These are phyloP conservation scores for Candida xiaguanensis DNA, from an alignment of 805 yeast species.

Conservation along the genomic window DNA sequence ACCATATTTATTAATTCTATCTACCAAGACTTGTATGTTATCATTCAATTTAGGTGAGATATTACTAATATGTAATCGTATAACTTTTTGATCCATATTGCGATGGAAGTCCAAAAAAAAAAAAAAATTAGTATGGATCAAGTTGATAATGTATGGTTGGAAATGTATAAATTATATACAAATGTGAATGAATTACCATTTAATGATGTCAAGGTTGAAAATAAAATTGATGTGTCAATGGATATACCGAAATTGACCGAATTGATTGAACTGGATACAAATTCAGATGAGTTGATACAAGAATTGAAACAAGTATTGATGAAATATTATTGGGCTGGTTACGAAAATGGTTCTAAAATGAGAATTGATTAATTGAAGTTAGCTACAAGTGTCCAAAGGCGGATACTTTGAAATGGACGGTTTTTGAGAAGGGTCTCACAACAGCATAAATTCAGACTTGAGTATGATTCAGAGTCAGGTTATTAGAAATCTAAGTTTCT, in stretches of 20 bases:
- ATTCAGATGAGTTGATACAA: slow-evolving; percentile 14
- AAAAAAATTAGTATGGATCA: slow-evolving; percentile 1
- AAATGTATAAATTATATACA: neutral
- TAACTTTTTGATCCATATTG: neutral
- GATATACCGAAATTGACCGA: slow-evolving; percentile 15
- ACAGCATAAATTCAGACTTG: too few species aligned
- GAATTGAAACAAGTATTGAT: slow-evolving; percentile 23
- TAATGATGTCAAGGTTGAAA: neutral
- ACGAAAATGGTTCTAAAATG: slow-evolving; percentile 17
- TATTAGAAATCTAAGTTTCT: too few species aligned
- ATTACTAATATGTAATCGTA: slow-evolving; percentile 62
- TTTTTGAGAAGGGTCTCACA: too few species aligned
- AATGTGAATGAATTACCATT: neutral
- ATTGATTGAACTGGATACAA: slow-evolving; percentile 15
- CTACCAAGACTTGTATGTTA: slow-evolving; percentile 14
- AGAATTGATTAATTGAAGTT: neutral
- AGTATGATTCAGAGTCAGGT: too few species aligned
- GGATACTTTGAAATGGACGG: too few species aligned
- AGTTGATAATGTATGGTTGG: slow-evolving; percentile 1
- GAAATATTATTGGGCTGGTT: slow-evolving; percentile 34
- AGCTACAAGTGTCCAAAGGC: too few species aligned
- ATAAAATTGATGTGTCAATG: neutral
- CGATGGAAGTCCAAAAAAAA: neutral
- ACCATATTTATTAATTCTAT: slow-evolving; percentile 57
- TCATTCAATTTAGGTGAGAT: slow-evolving; percentile 53